phyloP scores from a whole-genome alignment of 225 moss, liverwort and hornwort genomes.

The Polytrichum commune region DNA sequence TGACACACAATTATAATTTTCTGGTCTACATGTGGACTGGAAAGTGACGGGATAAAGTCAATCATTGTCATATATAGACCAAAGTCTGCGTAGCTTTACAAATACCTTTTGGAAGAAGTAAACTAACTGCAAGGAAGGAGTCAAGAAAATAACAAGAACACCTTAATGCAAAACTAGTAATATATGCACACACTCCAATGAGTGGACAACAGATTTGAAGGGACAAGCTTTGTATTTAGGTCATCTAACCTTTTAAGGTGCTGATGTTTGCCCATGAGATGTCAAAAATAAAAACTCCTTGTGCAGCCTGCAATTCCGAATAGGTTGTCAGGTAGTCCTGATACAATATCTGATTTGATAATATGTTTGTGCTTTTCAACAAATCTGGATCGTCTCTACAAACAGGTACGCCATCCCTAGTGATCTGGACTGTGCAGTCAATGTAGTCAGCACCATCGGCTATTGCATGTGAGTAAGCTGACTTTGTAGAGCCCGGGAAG shows the following conservation, averaged over 20 bases:
- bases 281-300: slow-evolving; percentile 44
- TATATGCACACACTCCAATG: too few relatives aligned
- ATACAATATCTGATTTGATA: background rate
- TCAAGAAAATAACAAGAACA: too few relatives aligned
- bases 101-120: too few relatives aligned
- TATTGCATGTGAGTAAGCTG: slow-evolving; percentile 43
- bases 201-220: too few relatives aligned
- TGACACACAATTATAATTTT: too few relatives aligned
- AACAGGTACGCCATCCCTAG: slow-evolving; percentile 40
- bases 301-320: slow-evolving; percentile 12
- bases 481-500: slow-evolving; percentile 41
- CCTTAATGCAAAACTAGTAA: too few relatives aligned
- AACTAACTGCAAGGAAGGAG: too few relatives aligned
- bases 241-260: slow-evolving; percentile 11
- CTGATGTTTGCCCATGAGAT: slow-evolving; percentile 42
- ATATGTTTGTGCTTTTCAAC: slow-evolving; percentile 27
- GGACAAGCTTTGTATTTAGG: too few relatives aligned
- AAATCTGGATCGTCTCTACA: slow-evolving; percentile 43
- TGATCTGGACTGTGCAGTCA: slow-evolving; percentile 59
- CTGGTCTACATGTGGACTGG: too few relatives aligned
- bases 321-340: slow-evolving; percentile 4
- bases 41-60: background rate
- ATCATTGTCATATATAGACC: background rate
- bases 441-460: slow-evolving; percentile 58
- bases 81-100: background rate